Base-by-base conservation (phyloP, 2,329 filamentous ascomycete genomes). In the Sclerotinia minor region DNA sequence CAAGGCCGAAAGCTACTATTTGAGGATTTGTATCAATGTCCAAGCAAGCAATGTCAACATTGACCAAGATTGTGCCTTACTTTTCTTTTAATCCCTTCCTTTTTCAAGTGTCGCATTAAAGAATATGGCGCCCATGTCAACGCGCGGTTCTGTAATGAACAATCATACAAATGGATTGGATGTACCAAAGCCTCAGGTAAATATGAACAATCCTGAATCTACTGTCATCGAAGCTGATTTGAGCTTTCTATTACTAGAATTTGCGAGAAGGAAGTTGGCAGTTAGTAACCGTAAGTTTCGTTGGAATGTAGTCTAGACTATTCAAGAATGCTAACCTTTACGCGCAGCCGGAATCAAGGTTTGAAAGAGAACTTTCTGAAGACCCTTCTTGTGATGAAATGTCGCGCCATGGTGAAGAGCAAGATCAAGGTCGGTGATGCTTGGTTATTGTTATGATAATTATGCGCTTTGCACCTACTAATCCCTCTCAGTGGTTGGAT, bases 71-170 rank as follows among this genome's bases (percentile, higher is more conserved):
- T 49, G 53, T 57, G 24, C 61, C 21, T 54, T 32, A 15, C 50
- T 47, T 57, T n/a, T 47, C 47, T n/a, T 29, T 29, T 32, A 5
- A 13, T 35, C 45, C 7, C 17, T 47, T 58, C 29, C 41, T 1
- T 65, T 59, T n/a, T 19, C 29, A 38, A 26, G 29, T 19, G 29
- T 41, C 26, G 13, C 24, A 50, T 59, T 41, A n/a, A 17, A 35
- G 58, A 69, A 11, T 19, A 77, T 77, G 76, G 76, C 76, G 55
- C 76, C 75, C 11, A 75, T 78, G 67, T 75, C 73, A 21, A 71
- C 45, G 58, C 58, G 74, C 41, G 74, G 69, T 49, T 65, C 68
- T 67, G 70, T 69, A 15, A 64, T 74, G 47, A 68, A 69, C 21
- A 69, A 71, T 50, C 68, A 67, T n/a, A 49, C 64, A n/a, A 71